Percentiles rank a stretch among this genome's conserved stretches.
Evolutionary conservation across 2,329 filamentous ascomycete genomes (phyloP).

Genomic region (Aspergillus udagawae): DNA sequence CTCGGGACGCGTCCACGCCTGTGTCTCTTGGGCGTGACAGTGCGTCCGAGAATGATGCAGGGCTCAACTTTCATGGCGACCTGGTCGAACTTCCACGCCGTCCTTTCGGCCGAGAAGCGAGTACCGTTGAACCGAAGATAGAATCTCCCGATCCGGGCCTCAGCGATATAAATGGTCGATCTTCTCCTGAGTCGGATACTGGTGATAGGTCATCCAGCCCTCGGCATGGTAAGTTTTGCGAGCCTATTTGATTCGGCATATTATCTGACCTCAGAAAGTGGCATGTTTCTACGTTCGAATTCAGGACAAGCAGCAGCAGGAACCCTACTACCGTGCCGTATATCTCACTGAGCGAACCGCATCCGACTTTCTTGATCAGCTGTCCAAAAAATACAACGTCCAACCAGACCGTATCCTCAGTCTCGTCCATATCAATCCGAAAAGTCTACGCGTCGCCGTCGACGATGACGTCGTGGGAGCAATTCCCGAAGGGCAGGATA

Average conservation of each 20-base stretch:
- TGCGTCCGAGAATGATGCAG: neutral
- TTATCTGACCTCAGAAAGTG: constrained; percentile 37
- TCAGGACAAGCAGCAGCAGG: constrained; percentile 41
- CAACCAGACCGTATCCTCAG: constrained; percentile 65
- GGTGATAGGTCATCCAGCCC: neutral
- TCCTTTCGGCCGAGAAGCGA: neutral
- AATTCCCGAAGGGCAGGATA: constrained; percentile 80
- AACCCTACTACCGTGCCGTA: constrained; percentile 70
- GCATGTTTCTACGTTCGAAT: constrained; percentile 78
- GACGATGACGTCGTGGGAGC: constrained; percentile 81
- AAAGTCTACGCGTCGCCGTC: constrained; percentile 72
- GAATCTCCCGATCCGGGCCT: neutral
- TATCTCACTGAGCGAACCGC: constrained; percentile 73
- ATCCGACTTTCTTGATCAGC: constrained; percentile 63
- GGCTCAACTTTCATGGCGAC: neutral
- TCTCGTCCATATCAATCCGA: constrained; percentile 64
- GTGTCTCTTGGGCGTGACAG: neutral
- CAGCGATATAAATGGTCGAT: neutral
- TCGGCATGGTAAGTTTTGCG: neutral
- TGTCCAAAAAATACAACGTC: constrained; percentile 73
- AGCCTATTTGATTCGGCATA: neutral
- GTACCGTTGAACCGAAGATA: neutral
- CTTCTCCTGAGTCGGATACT: neutral
- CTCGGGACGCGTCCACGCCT: constrained; percentile 18
- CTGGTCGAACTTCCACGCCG: neutral